These are phyloP conservation scores for Neonectria hederae DNA, from an alignment of 2,329 filamentous ascomycete genomes.

Conservation along the genomic window DNA sequence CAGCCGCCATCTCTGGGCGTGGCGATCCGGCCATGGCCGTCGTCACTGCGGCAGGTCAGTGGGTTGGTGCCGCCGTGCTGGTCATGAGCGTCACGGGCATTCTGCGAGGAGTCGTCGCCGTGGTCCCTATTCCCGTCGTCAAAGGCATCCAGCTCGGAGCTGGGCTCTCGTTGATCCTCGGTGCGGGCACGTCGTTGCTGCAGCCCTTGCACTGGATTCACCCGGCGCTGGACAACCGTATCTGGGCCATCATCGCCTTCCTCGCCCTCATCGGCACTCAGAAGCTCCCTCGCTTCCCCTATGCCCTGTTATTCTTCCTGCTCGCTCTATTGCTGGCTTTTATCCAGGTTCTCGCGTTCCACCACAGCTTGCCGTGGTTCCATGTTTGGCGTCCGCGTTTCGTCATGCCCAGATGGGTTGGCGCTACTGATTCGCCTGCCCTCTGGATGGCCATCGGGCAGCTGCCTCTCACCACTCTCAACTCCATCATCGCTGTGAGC, in stretches of 20 bases:
- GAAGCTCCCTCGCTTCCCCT: conserved; percentile 74
- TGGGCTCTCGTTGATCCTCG: conserved; percentile 82
- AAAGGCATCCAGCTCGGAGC: conserved; percentile 96
- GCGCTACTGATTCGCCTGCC: conserved; percentile 45
- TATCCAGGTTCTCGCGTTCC: conserved; percentile 47
- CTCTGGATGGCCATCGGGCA: conserved; percentile 79
- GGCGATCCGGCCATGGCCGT: conserved; percentile 62
- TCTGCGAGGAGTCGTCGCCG: conserved; percentile 75
- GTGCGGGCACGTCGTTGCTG: conserved; percentile 76
- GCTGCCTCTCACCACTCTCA: conserved; percentile 89
- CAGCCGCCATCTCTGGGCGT: conserved; percentile 80
- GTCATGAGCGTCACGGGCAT: conserved; percentile 82
- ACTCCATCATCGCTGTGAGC: conserved; percentile 89
- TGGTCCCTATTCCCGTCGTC: conserved; percentile 85
- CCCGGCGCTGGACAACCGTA: conserved; percentile 78
- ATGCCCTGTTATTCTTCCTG: conserved; percentile 77
- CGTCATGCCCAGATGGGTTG: conserved; percentile 48
- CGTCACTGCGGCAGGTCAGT: conserved; percentile 80
- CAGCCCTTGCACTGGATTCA: conserved; percentile 73
- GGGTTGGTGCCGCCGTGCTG: conserved; percentile 78
- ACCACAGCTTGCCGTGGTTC: conserved; percentile 59
- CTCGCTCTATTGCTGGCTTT: conserved; percentile 74
- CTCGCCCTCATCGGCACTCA: conserved; percentile 75
- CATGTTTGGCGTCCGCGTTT: conserved; percentile 68
- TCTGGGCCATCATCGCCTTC: conserved; percentile 82